Conservation (phyloP, 140 eudicot species). For the Anethum foeniculum region DNA sequence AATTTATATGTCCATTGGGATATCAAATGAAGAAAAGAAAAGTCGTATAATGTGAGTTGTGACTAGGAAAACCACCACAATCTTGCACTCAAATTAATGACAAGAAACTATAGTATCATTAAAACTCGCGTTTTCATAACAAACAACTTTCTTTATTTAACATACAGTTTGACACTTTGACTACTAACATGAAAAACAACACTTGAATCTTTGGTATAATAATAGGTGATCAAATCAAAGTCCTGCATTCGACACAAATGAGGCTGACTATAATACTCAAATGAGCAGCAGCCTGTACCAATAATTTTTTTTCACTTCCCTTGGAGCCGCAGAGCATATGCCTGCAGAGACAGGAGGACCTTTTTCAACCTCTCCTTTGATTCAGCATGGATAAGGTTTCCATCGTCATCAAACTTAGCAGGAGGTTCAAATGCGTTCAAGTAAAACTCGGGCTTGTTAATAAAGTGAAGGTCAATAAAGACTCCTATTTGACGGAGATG, state of each 20-base stretch:
- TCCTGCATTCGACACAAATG: background rate
- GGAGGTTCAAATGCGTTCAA: constrained; percentile 60
- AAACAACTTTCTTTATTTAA: background rate
- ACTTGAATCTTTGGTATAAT: background rate
- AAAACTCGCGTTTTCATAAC: background rate
- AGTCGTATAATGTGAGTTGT: background rate
- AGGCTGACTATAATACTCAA: background rate
- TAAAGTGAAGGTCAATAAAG: constrained; percentile 73
- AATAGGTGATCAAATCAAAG: background rate
- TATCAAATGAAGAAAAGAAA: background rate
- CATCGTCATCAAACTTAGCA: constrained; percentile 65
- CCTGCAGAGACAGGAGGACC: constrained; percentile 46
- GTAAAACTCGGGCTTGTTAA: constrained; percentile 70
- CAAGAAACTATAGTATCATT: background rate
- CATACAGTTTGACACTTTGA: background rate
- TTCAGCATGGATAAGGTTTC: constrained; percentile 55
- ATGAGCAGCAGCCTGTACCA: background rate
- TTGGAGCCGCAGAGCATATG: constrained; percentile 52
- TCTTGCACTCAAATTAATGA: background rate
- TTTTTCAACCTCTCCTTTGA: constrained; percentile 44
- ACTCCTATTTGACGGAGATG: constrained; percentile 73
- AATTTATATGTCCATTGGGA: background rate
- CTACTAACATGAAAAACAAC: background rate
- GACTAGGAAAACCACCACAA: background rate
- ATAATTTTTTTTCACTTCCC: constrained; percentile 5